Percentiles rank a stretch among this genome's conserved stretches.
phyloP scores from a whole-genome alignment of 768 basidiomycete genomes.

The Boletellus emodensis region DNA sequence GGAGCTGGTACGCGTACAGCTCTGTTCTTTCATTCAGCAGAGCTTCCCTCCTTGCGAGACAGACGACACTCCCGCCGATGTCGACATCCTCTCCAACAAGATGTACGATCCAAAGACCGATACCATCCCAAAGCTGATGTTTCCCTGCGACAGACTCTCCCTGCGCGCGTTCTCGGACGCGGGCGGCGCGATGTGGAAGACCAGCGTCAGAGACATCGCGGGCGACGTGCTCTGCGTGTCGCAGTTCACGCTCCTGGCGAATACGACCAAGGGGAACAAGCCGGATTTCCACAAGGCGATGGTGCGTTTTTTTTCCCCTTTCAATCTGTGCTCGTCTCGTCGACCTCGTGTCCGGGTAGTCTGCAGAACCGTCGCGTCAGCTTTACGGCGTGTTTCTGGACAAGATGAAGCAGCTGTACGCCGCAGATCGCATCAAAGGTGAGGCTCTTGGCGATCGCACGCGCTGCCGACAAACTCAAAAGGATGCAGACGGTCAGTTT shows the following conservation, averaged over 20 bases:
- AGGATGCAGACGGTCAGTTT: slow-evolving; percentile 74
- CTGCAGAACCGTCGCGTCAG: slow-evolving; percentile 58
- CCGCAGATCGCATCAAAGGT: slow-evolving; percentile 80
- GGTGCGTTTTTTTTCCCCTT: slow-evolving; percentile 45
- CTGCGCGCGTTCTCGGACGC: slow-evolving; percentile 69
- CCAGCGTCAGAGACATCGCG: slow-evolving; percentile 78
- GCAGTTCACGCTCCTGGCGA: slow-evolving; percentile 88
- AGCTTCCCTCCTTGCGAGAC: slow-evolving; percentile 22
- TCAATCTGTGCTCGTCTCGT: neutral
- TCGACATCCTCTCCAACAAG: slow-evolving; percentile 72
- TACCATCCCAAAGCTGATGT: slow-evolving; percentile 4
- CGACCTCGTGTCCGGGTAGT: slow-evolving; percentile 37
- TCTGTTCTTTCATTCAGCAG: slow-evolving; percentile 7
- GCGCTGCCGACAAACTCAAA: neutral
- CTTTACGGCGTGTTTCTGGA: slow-evolving; percentile 74
- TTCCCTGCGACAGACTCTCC: slow-evolving; percentile 46
- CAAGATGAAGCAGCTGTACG: slow-evolving; percentile 61
- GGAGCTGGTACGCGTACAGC: slow-evolving; percentile 55
- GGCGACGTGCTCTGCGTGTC: slow-evolving; percentile 94
- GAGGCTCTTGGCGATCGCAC: neutral
- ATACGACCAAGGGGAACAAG: slow-evolving; percentile 83
- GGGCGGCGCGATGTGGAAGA: slow-evolving; percentile 77
- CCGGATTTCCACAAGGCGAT: slow-evolving; percentile 93
- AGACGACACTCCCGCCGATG: slow-evolving; percentile 82
- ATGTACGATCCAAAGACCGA: slow-evolving; percentile 44